Percentiles rank a stretch among this genome's conserved stretches.
These are phyloP conservation scores for Pestalotiopsis sp. DNA, from an alignment of 2,329 filamentous ascomycete genomes.

Conservation along the genomic window DNA sequence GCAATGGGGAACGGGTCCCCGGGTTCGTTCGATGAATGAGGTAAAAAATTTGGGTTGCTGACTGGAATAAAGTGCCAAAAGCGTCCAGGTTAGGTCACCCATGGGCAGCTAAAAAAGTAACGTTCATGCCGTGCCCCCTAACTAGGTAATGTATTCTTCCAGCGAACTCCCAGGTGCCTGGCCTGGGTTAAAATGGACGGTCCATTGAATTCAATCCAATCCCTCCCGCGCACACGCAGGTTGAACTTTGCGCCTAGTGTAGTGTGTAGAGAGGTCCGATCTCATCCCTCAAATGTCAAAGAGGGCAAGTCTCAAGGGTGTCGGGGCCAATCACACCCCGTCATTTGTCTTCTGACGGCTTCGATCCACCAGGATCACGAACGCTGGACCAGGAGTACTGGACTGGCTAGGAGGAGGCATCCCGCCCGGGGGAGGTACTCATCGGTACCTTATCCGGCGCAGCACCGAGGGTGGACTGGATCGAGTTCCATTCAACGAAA, in stretches of 20 bases:
- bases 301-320: slow-evolving; percentile 11
- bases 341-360: neutral
- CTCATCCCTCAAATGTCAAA: slow-evolving; percentile 5
- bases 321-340: slow-evolving; percentile 6
- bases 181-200: neutral
- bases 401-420: neutral
- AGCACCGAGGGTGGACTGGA: neutral
- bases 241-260: slow-evolving; percentile 8
- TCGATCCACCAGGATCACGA: slow-evolving; percentile 6
- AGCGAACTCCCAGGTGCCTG: slow-evolving; percentile 3
- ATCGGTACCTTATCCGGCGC: neutral
- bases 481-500: neutral
- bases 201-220: neutral
- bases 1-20: slow-evolving; percentile 3
- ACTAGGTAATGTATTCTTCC: neutral
- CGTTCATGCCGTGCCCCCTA: neutral
- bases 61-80: slow-evolving; percentile 3
- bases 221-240: neutral
- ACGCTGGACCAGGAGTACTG: neutral
- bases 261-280: slow-evolving; percentile 1
- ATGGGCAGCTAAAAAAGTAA: neutral
- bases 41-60: slow-evolving; percentile 6
- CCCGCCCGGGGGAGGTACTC: slow-evolving; percentile 1
- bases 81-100: neutral
- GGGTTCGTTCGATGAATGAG: slow-evolving; percentile 10